A percentile compares a stretch with the other conserved stretches of the same genome.
These are phyloP conservation scores for Lasiosphaeria miniovina DNA, from an alignment of 495 filamentous ascomycete genomes.

Conservation along the genomic window DNA sequence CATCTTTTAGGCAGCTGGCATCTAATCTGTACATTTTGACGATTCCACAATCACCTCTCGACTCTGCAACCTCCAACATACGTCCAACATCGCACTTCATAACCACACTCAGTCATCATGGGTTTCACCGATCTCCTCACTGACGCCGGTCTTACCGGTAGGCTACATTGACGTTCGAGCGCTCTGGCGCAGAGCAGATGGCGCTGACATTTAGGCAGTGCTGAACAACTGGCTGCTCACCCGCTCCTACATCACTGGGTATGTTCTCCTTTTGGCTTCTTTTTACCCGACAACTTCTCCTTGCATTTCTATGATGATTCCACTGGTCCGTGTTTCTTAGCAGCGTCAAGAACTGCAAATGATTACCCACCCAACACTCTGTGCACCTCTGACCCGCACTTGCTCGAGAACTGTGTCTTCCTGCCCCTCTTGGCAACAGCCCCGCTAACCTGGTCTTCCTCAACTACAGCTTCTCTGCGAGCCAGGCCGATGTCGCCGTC, in stretches of 20 bases:
- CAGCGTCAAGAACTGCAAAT: conserved; percentile 93
- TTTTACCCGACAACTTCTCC: conserved; percentile 14
- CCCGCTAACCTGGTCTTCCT: conserved; percentile 10
- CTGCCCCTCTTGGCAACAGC: neutral
- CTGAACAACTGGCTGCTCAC: conserved; percentile 88
- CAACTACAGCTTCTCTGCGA: conserved; percentile 65
- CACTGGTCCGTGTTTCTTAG: conserved; percentile 99
- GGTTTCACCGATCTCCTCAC: conserved; percentile 91
- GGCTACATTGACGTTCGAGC: conserved; percentile 29
- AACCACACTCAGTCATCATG: conserved; percentile 52
- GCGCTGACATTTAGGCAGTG: conserved; percentile 51
- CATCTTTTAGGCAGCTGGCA: conserved; percentile 18
- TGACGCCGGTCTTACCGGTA: conserved; percentile 83
- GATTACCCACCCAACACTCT: conserved; percentile 69
- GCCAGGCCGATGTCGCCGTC: conserved; percentile 91
- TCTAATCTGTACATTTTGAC: conserved; percentile 9
- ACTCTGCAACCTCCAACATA: conserved; percentile 1
- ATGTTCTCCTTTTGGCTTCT: conserved; percentile 33
- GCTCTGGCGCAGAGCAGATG: conserved; percentile 3
- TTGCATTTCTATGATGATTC: conserved; percentile 66
- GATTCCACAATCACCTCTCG: neutral
- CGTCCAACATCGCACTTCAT: neutral
- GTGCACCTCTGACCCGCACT: conserved; percentile 75
- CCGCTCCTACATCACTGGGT: conserved; percentile 93
- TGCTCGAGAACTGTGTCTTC: conserved; percentile 9